Evolutionary conservation across 108 stramenopile species (phyloP).

Genomic region (Chaetoceros muelleri): DNA sequence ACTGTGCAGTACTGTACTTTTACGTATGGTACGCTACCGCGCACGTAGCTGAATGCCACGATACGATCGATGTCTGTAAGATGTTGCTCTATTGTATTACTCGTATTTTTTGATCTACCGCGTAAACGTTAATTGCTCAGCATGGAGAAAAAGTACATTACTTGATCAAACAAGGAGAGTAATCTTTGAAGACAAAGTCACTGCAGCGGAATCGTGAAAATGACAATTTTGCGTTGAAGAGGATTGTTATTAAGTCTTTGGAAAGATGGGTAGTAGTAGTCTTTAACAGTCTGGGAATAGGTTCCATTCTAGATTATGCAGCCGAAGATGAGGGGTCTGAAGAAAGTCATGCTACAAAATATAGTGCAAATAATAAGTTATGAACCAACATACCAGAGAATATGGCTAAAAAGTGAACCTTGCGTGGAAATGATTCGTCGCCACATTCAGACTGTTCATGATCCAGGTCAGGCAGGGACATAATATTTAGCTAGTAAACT

Average conservation of each 20-base stretch:
- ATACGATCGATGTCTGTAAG: too few relatives aligned
- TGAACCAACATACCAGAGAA: constrained; percentile 43
- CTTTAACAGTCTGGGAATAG: constrained; percentile 46
- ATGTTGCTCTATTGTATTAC: too few relatives aligned
- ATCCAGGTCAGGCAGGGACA: constrained; percentile 51
- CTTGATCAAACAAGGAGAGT: constrained; percentile 21
- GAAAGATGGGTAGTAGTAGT: constrained; percentile 37
- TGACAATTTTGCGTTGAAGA: constrained; percentile 96
- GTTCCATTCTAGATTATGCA: constrained; percentile 94
- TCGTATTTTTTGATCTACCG: too few relatives aligned
- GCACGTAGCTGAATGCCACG: too few relatives aligned
- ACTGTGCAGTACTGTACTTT: too few relatives aligned
- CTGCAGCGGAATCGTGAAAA: constrained; percentile 46
- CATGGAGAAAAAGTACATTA: constrained; percentile 51
- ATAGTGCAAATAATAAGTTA: background rate
- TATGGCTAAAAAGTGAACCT: constrained; percentile 65
- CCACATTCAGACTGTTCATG: constrained; percentile 58
- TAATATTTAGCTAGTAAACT: constrained; percentile 93
- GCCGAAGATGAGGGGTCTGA: constrained; percentile 71
- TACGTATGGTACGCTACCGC: too few relatives aligned
- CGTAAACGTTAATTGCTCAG: too few relatives aligned
- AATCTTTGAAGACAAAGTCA: constrained; percentile 36
- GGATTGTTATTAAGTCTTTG: constrained; percentile 46
- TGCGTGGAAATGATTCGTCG: constrained; percentile 38
- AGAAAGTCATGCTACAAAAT: constrained; percentile 4